Conservation (phyloP, 352 stramenopile genomes). For the Pythium oligandrum region DNA sequence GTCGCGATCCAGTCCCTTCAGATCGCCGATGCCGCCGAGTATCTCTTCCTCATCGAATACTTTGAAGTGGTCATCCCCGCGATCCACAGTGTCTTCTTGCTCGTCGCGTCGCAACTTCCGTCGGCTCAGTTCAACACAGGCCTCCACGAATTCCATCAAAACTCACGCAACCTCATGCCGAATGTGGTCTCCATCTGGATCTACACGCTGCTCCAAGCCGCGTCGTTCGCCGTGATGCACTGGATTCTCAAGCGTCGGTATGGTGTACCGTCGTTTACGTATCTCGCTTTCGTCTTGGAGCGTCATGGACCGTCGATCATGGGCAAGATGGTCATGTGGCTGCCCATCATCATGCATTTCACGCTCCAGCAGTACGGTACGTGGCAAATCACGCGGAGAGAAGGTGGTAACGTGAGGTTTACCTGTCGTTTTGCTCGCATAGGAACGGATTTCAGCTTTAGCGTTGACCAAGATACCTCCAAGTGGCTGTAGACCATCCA, state of each 20-base stretch:
- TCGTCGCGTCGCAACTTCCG: constrained; percentile 4
- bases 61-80: constrained; percentile 12
- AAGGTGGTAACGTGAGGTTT: too few species aligned
- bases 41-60: constrained; percentile 18
- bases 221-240: constrained; percentile 2
- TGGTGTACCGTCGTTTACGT: not conserved
- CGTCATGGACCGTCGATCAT: constrained; percentile 7
- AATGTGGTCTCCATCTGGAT: not conserved
- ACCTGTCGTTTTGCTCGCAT: too few species aligned
- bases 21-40: constrained; percentile 9
- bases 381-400: not conserved
- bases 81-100: constrained; percentile 5
- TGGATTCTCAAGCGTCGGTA: constrained; percentile 3
- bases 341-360: constrained; percentile 13
- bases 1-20: constrained; percentile 1
- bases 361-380: constrained; percentile 16
- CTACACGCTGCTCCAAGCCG: constrained; percentile 2
- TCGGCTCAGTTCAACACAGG: constrained; percentile 13
- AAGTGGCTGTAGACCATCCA: too few species aligned
- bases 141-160: constrained; percentile 1
- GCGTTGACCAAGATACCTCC: too few species aligned
- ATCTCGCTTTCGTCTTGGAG: constrained; percentile 16
- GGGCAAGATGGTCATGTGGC: constrained; percentile 16
- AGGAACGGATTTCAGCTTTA: too few species aligned
- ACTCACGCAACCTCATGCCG: not conserved